These are phyloP conservation scores for Solanum lycopersicoides DNA, from an alignment of 257 asterid genomes.

Conservation along the genomic window DNA sequence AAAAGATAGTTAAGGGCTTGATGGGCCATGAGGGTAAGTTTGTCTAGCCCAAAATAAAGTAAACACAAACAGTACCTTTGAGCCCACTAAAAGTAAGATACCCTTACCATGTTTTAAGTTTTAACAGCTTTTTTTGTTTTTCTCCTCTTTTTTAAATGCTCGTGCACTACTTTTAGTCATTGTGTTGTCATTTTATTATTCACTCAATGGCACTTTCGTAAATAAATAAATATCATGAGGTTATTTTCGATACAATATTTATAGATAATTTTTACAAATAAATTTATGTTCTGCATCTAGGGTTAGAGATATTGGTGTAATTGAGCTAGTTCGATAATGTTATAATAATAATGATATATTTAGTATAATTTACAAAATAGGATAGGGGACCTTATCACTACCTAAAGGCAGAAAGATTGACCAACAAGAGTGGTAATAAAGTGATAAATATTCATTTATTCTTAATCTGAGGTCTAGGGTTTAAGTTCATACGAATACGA, in stretches of 20 bases:
- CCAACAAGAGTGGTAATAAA: too few relatives aligned
- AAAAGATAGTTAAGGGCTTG: background rate
- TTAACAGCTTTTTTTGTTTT: background rate
- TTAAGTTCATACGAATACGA: too few relatives aligned
- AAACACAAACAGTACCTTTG: background rate
- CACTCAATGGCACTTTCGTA: slow-evolving; percentile 10
- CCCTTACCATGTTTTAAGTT: background rate
- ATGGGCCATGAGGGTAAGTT: background rate
- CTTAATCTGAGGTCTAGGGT: too few relatives aligned
- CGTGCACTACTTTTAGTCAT: slow-evolving; percentile 12
- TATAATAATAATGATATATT: too few relatives aligned
- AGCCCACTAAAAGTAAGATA: background rate
- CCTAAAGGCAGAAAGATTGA: too few relatives aligned
- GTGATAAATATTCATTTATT: too few relatives aligned
- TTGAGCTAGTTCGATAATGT: background rate
- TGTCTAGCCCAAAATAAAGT: background rate
- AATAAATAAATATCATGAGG: background rate
- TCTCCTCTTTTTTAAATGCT: background rate
- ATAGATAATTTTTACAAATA: background rate
- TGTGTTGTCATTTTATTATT: background rate
- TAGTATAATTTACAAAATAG: too few relatives aligned
- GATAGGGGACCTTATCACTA: too few relatives aligned
- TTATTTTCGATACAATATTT: background rate
- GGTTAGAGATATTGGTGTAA: background rate
- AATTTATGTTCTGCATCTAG: accelerated